Conservation (phyloP, 208 protist genomes). For the Leishmania major region DNA sequence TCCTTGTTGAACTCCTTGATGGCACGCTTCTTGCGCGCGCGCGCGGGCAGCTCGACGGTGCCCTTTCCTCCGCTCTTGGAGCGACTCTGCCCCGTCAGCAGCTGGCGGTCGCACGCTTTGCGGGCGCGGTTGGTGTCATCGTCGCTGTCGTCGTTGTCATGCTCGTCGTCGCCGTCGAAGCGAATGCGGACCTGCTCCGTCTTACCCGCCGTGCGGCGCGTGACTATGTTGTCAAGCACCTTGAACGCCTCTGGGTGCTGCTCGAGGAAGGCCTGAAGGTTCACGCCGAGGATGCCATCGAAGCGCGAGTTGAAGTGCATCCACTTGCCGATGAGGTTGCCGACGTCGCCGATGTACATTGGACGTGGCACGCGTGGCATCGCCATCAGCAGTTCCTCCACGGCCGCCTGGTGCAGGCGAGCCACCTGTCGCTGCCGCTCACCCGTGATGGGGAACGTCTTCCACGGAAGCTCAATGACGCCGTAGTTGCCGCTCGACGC, state of each 20-base stretch:
- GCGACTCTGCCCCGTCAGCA: conserved; percentile 56
- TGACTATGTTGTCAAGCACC: conserved; percentile 75
- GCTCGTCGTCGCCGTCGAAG: conserved; percentile 63
- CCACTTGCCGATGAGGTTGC: conserved; percentile 90
- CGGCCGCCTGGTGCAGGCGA: conserved; percentile 48
- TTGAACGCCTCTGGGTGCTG: conserved; percentile 68
- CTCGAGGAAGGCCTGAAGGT: conserved; percentile 72
- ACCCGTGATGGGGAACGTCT: conserved; percentile 54
- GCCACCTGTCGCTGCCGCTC: conserved; percentile 48
- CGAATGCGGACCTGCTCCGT: conserved; percentile 75
- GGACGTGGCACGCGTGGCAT: conserved; percentile 75
- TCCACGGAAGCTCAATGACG: conserved; percentile 51
- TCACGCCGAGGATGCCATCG: conserved; percentile 75
- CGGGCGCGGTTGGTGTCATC: conserved; percentile 31
- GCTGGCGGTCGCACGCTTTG: conserved; percentile 63
- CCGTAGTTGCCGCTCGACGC: conserved; percentile 6
- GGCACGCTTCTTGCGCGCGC: conserved; percentile 63
- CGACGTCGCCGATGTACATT: conserved; percentile 88
- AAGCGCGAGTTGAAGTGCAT: conserved; percentile 80
- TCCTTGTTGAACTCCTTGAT: conserved; percentile 75
- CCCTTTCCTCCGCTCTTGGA: conserved; percentile 30
- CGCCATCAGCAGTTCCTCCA: conserved; percentile 87
- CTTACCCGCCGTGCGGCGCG: conserved; percentile 56
- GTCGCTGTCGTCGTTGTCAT: conserved; percentile 59
- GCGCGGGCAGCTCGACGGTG: conserved; percentile 50